Evolutionary conservation across 148 eudicot species (phyloP).

Genomic region (Beta vulgaris): DNA sequence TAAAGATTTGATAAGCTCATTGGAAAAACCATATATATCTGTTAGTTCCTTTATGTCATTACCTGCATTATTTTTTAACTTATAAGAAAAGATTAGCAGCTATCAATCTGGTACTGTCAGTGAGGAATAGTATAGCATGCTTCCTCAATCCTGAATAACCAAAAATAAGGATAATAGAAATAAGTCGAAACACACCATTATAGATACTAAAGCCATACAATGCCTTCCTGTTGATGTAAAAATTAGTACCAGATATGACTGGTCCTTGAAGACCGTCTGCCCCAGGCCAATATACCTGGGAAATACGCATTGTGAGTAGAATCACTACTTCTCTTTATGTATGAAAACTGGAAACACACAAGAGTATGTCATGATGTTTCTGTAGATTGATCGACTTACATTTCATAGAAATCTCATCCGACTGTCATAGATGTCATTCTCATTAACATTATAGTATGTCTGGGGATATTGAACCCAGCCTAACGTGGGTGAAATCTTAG

Average conservation of each 20-base stretch:
- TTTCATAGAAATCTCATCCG: conserved; percentile 13
- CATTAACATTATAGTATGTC: conserved; percentile 42
- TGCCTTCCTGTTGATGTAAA: conserved; percentile 56
- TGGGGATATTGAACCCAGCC: conserved; percentile 75
- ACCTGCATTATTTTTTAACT: conserved; percentile 19
- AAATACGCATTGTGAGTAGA: background rate
- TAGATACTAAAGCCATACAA: conserved; percentile 33
- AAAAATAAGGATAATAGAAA: background rate
- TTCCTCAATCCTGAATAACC: background rate
- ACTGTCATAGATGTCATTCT: conserved; percentile 42
- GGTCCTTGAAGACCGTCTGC: conserved; percentile 67
- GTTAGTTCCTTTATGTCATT: conserved; percentile 24
- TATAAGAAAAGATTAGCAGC: too few relatives aligned
- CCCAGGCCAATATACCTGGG: conserved; percentile 39
- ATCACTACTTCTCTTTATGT: background rate
- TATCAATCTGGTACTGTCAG: too few relatives aligned
- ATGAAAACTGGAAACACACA: too few relatives aligned
- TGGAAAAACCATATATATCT: conserved; percentile 38
- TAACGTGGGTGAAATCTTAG: conserved; percentile 36
- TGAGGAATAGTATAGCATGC: too few relatives aligned
- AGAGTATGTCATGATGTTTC: too few relatives aligned
- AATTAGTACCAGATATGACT: conserved; percentile 48
- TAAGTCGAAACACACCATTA: conserved; percentile 10
- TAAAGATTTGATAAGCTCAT: too few relatives aligned
- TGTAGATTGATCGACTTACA: too few relatives aligned